A percentile compares a stretch with the other conserved stretches of the same genome.
These are phyloP conservation scores for Globisporangium spinosum DNA, from an alignment of 352 stramenopile species.

Conservation along the genomic window DNA sequence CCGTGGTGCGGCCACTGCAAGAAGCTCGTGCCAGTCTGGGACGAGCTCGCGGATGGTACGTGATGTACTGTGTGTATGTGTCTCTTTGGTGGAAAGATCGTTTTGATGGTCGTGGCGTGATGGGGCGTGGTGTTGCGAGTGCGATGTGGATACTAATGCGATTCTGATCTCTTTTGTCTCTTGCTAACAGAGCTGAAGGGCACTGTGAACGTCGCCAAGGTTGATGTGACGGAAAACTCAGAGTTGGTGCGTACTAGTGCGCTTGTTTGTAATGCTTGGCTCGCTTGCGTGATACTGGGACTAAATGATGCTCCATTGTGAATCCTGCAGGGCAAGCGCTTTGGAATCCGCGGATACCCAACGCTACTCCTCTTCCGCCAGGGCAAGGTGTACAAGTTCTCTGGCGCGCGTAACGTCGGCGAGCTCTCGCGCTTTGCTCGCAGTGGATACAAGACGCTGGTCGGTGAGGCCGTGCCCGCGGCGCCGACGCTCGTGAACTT, in stretches of 20 bases:
- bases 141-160: neutral
- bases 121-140: neutral
- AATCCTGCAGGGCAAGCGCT: constrained; percentile 56
- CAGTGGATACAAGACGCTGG: constrained; percentile 54
- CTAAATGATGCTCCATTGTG: neutral
- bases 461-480: constrained; percentile 30
- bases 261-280: constrained; percentile 1
- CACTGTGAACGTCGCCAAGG: constrained; percentile 88
- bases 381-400: constrained; percentile 77
- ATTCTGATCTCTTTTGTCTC: neutral
- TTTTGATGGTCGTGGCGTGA: neutral
- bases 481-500: constrained; percentile 35
- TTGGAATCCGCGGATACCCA: constrained; percentile 76
- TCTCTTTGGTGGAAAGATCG: neutral
- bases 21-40: constrained; percentile 59
- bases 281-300: neutral
- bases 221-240: constrained; percentile 80
- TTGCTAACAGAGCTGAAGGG: constrained; percentile 65
- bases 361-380: constrained; percentile 78
- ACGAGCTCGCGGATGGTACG: constrained; percentile 67
- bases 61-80: neutral
- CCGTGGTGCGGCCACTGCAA: constrained; percentile 74
- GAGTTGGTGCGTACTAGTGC: constrained; percentile 30
- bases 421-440: constrained; percentile 58
- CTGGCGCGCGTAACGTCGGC: constrained; percentile 48